Evolutionary conservation across 1,139 yeast species (phyloP), one percentile per base, ranked within the genome.

Genomic region (Yamadazyma atmosphaerica): DNA sequence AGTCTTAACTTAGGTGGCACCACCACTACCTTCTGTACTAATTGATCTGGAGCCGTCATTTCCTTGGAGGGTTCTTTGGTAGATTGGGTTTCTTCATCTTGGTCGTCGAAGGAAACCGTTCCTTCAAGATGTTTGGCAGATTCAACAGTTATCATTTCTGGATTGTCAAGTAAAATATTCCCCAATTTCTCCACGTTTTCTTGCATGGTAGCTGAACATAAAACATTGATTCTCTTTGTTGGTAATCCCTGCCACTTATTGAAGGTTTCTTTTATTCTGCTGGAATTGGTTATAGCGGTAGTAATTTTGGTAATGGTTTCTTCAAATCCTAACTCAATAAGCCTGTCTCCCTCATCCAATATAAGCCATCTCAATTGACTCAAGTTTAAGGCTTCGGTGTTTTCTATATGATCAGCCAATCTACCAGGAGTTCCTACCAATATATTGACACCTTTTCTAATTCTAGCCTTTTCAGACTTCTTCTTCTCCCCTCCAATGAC

Each of bases 401-500:
- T 86, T 46, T 88, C 95, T 50, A 92, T 79, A 66, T 92, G 98
- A 60, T 92, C 98, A 3, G 87, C 85, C 38, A 89, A 69, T 49
- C 97, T 74, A 36, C 97, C 97, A 1, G 97, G 97, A 0, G 97
- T 89, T 14, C 94, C 96, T 27, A 89, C 92, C 19, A 89, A 71
- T 30, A 89, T 78, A 56, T 89, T 89, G 29, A 87, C 90, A 40
- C 97, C 97, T 57, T 88, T 88, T 50, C 97, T 73, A 28, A 89
- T 66, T 51, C 97, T 68, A 3, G 96, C 96, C 69, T 89, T 89
- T 61, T 89, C 97, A 2, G 92, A 77, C 56, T 89, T 90, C 58
- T 88, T 88, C 74, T 88, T 87, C 56, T 89, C 97, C 35, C 97
- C 97, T 49, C 97, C 97, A 61, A 89, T 87, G 16, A 89, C 94